Base-by-base conservation (phyloP, 176 grass and related monocot genomes). In the Raddia distichophylla region DNA sequence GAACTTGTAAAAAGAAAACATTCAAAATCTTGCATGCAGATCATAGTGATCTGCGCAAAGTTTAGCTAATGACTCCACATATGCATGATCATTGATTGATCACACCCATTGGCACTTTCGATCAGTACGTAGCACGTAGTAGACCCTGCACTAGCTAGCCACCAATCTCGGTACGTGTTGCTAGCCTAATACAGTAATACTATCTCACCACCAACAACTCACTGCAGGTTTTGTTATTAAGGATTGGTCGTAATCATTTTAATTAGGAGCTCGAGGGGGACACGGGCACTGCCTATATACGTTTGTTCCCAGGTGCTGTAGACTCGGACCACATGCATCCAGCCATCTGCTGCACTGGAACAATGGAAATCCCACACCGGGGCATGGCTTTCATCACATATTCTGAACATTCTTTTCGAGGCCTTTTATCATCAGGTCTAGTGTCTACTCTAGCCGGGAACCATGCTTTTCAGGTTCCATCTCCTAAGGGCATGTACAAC, bases 291-390 rank as follows among this genome's bases (percentile, higher is more conserved):
- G 46, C 52, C 13, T 43, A 27, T 27, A 27, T 27, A 9, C 48
- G 78, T 69, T 19, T 60, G 78, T 69, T 19, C 48, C 53, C 22
- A 60, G 43, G 44, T 40, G 20, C 16, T 10, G 64, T 57, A 40
- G 33, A 16, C 6, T 57, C 18, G 5, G 59, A 32, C 56, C 10
- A 20, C 59, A 53, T 49, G 59, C 59, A 53, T 49, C 51, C 33
- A 53, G 48, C 51, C 33, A 64, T 19, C 72, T 47, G 49, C 85
- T 42, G 7, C 11, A 16, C 64, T 70, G 54, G 65, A 34, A 73
- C 79, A 87, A 82, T 82, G 13, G 60, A 20, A 17, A 56, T 62
- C 47, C 35, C 73, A 82, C 85, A 87, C 64, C n/a, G 46, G 71
- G 20, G 71, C 61, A 50, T 45, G 32, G 71, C 27, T 33, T 68